A percentile compares a stretch with the other conserved stretches of the same genome.
Evolutionary conservation across 208 protist species (phyloP).

Genomic region (Leishmania tropica): DNA sequence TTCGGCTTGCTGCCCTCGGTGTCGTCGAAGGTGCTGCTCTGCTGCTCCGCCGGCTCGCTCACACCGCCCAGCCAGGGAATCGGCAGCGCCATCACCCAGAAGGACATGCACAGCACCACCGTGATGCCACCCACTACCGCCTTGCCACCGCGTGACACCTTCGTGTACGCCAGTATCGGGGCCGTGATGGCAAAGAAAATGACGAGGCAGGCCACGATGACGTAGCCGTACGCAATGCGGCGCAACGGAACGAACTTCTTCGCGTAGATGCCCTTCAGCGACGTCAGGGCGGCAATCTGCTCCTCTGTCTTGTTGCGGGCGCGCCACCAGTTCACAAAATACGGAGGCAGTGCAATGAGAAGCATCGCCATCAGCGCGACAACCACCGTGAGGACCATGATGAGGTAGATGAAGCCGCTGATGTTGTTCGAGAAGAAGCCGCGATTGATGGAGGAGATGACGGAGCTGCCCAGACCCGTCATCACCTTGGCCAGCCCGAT

Average conservation of each 20-base stretch:
- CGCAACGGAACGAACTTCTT: conserved; percentile 57
- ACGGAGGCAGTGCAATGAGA: conserved; percentile 55
- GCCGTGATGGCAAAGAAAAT: conserved; percentile 55
- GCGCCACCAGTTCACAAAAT: conserved; percentile 71
- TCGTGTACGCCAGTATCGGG: conserved; percentile 59
- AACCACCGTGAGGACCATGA: conserved; percentile 53
- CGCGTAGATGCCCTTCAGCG: conserved; percentile 46
- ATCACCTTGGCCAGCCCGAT: conserved; percentile 71
- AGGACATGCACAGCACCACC: conserved; percentile 38
- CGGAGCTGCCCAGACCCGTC: conserved; percentile 72
- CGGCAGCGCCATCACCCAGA: conserved; percentile 55
- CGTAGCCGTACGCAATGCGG: conserved; percentile 59
- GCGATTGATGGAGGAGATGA: conserved; percentile 56
- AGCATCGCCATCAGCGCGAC: conserved; percentile 34
- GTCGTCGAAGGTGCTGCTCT: conserved; percentile 12
- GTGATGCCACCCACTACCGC: conserved; percentile 48
- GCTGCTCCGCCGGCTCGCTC: conserved; percentile 32
- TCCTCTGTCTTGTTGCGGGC: conserved; percentile 43
- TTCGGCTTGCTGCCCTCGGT: conserved; percentile 4
- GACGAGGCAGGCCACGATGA: conserved; percentile 44
- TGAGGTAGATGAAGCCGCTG: conserved; percentile 70
- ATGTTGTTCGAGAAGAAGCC: conserved; percentile 57
- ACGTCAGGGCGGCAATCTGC: conserved; percentile 37
- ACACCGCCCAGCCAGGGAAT: conserved; percentile 61
- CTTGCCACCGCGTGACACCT: conserved; percentile 23